Base-by-base conservation (phyloP, 345 rosid genomes). In the Kernera saxatilis region DNA sequence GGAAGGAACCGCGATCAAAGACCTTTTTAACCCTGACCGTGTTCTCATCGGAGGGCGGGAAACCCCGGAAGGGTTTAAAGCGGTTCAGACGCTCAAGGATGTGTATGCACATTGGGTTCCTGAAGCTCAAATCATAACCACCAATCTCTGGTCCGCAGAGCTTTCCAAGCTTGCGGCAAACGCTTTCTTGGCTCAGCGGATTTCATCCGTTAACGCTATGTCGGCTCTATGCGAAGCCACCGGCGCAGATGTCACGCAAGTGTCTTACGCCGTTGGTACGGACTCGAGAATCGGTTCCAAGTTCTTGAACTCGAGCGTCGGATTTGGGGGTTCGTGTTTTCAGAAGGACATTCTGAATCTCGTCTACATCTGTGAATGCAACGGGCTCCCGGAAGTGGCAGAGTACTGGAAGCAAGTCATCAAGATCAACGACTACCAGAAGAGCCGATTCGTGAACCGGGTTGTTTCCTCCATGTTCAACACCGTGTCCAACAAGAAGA, bases 91-190 rank as follows among this genome's bases (percentile, higher is more conserved):
- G 5, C 46, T 91, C 75, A 91, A 85, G 76, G 81, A 78, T 67
- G 92, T 91, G 56, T 91, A 91, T 64, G 88, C 97, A 30, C 86
- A 87, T 11, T 91, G 97, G 97, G 95, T 91, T 21, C 89, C 95
- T 1, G 89, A 80, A 57, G 87, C 80, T 5, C 77, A 82, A 40
- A 88, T 88, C 72, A 53, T 91, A 8, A 75, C 86, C 8, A 84
- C 97, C 67, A 91, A 91, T 49, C 97, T 91, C 0, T 91, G 95
- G 97, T 88, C 95, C 0, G 97, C 97, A 4, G 97, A 91, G 86
- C 91, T 91, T 12, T 88, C 97, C 1, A 88, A 91, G 80, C 87
- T 91, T 17, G 96, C 93, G 8, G 91, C 93, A 19, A 89, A 89
- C 52, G 97, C 97, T 64, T 84, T 91, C 71, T 75, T 91, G 86